Conservation (phyloP, 129 eudicot genomes). For the Artemisia argyi region DNA sequence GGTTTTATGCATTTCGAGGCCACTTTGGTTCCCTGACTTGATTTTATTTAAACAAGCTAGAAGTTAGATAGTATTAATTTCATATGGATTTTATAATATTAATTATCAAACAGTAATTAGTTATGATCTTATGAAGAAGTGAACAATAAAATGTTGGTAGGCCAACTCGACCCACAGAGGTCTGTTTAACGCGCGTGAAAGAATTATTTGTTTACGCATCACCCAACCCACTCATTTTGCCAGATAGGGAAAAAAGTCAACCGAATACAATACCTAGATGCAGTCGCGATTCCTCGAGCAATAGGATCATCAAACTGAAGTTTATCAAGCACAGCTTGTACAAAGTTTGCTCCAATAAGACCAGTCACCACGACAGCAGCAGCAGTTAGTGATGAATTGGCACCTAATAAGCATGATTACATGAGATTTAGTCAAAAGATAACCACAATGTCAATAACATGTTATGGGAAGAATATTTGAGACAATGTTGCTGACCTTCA, state of each 20-base stretch:
- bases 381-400: conserved; percentile 93
- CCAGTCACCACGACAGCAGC: conserved; percentile 98
- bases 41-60: no score
- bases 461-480: not conserved
- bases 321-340: conserved; percentile 83
- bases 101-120: no score
- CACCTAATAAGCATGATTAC: conserved; percentile 41
- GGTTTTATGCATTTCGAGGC: no score
- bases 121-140: not conserved
- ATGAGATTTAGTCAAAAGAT: not conserved
- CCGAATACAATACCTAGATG: conserved; percentile 69
- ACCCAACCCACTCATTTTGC: conserved; percentile 3
- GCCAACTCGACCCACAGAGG: no score
- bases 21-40: no score
- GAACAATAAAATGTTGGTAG: not conserved
- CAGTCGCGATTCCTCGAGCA: conserved; percentile 98
- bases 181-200: no score
- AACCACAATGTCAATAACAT: not conserved
- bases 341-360: conserved; percentile 95
- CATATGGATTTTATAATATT: no score
- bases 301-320: conserved; percentile 86
- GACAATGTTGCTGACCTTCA: conserved; percentile 60
- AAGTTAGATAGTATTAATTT: no score
- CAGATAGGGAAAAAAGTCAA: not conserved
- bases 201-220: not conserved